phyloP scores from a whole-genome alignment of 2,329 filamentous ascomycete species.

The Ophiostoma tasmaniense region DNA sequence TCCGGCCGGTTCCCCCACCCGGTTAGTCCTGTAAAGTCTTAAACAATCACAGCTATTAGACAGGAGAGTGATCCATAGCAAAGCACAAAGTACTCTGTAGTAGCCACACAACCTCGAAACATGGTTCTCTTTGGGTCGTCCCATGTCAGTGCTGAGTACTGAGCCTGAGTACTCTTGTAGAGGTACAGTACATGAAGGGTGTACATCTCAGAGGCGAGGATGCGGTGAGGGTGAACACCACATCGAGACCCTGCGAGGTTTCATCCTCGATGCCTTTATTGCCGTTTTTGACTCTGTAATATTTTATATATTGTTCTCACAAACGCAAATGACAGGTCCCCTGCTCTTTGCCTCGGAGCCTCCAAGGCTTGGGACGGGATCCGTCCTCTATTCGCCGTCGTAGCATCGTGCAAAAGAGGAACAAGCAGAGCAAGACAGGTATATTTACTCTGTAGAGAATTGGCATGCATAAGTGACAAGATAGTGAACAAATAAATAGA shows the following conservation, averaged over 20 bases:
- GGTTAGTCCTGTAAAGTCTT: not conserved
- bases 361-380: conserved; percentile 2
- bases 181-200: too few relatives aligned
- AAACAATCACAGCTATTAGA: too few relatives aligned
- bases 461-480: not conserved
- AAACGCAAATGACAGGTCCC: not conserved
- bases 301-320: not conserved
- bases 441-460: not conserved
- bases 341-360: conserved; percentile 1
- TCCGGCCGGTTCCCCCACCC: not conserved
- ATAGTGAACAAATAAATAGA: too few relatives aligned
- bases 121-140: not conserved
- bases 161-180: too few relatives aligned
- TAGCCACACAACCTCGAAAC: not conserved
- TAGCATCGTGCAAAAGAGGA: not conserved
- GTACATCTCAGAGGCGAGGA: too few relatives aligned
- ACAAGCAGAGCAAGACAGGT: not conserved
- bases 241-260: too few relatives aligned
- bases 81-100: too few relatives aligned
- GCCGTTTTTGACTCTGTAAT: too few relatives aligned
- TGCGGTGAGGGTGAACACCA: too few relatives aligned
- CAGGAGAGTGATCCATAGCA: not conserved
- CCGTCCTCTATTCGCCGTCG: not conserved
- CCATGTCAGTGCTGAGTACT: not conserved
- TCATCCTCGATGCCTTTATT: too few relatives aligned